Evolutionary conservation across 225 moss, liverwort and hornwort genomes (phyloP).

Genomic region (Sphagnum contortum): DNA sequence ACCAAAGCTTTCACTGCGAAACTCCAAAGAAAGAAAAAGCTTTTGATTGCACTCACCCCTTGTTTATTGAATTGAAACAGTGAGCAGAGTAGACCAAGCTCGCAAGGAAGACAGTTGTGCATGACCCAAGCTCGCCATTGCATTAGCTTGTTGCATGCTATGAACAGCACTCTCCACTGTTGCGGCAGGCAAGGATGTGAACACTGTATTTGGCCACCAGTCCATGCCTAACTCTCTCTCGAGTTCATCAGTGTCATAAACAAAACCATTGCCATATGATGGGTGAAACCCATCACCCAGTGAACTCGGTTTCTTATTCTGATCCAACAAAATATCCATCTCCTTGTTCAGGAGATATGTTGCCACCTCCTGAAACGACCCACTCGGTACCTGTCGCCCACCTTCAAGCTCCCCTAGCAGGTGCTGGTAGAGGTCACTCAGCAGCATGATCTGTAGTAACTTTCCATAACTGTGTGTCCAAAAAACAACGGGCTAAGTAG

Average conservation of each 20-base stretch:
- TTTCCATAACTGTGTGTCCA: conserved; percentile 54
- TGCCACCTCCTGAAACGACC: conserved; percentile 81
- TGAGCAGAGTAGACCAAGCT: conserved; percentile 67
- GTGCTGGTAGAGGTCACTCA: conserved; percentile 91
- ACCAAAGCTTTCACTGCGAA: background rate
- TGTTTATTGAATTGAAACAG: conserved; percentile 64
- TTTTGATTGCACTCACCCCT: conserved; percentile 24
- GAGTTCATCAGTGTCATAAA: conserved; percentile 56
- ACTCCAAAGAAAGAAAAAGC: background rate
- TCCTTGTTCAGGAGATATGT: conserved; percentile 61
- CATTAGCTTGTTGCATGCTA: conserved; percentile 59
- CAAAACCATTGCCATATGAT: conserved; percentile 63
- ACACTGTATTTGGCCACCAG: conserved; percentile 70
- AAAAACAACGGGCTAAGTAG: background rate
- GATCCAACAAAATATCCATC: conserved; percentile 45
- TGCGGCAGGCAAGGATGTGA: conserved; percentile 33
- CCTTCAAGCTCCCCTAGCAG: conserved; percentile 77
- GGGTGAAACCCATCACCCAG: conserved; percentile 65
- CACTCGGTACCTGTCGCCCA: conserved; percentile 72
- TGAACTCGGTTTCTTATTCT: conserved; percentile 29
- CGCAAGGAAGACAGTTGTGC: conserved; percentile 81
- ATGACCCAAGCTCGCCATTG: conserved; percentile 74
- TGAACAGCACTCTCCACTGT: conserved; percentile 64
- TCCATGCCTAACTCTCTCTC: conserved; percentile 74
- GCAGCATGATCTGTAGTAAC: conserved; percentile 67